Evolutionary conservation across 306 rosid genomes (phyloP).

Genomic region (Senna siamea): DNA sequence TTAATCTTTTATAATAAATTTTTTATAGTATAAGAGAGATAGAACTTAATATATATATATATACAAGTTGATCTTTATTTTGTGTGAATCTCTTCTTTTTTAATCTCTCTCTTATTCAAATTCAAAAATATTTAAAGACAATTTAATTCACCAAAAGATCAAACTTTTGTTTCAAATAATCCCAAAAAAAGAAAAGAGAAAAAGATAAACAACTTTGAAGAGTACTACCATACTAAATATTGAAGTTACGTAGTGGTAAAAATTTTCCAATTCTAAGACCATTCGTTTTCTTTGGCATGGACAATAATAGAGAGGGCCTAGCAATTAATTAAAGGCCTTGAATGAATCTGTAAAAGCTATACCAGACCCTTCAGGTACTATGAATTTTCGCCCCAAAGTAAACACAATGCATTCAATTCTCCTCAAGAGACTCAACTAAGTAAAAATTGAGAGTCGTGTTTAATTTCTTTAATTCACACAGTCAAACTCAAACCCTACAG

Average conservation of each 20-base stretch:
- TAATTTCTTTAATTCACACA: not conserved
- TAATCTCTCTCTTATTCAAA: too few relatives aligned
- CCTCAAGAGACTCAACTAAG: conserved; percentile 40
- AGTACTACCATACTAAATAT: too few relatives aligned
- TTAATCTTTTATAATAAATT: too few relatives aligned
- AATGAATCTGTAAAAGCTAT: conserved; percentile 74
- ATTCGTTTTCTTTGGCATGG: not conserved
- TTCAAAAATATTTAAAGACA: too few relatives aligned
- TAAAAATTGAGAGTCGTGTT: not conserved
- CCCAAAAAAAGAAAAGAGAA: too few relatives aligned
- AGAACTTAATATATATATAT: too few relatives aligned
- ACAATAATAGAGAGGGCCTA: conserved; percentile 69
- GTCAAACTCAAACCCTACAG: conserved; percentile 25
- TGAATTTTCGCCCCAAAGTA: conserved; percentile 60
- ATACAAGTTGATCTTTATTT: too few relatives aligned
- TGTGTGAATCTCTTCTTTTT: too few relatives aligned
- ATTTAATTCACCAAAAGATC: too few relatives aligned
- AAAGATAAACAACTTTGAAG: too few relatives aligned
- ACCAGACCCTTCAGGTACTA: conserved; percentile 57
- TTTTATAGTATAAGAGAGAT: too few relatives aligned
- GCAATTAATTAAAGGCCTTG: conserved; percentile 56
- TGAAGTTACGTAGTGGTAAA: conserved; percentile 29
- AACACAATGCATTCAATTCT: conserved; percentile 66
- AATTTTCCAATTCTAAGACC: conserved; percentile 7
- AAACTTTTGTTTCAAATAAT: too few relatives aligned